These are phyloP conservation scores for Heterobasidion annosum DNA, from an alignment of 1,284 basidiomycete genomes.

Conservation along the genomic window DNA sequence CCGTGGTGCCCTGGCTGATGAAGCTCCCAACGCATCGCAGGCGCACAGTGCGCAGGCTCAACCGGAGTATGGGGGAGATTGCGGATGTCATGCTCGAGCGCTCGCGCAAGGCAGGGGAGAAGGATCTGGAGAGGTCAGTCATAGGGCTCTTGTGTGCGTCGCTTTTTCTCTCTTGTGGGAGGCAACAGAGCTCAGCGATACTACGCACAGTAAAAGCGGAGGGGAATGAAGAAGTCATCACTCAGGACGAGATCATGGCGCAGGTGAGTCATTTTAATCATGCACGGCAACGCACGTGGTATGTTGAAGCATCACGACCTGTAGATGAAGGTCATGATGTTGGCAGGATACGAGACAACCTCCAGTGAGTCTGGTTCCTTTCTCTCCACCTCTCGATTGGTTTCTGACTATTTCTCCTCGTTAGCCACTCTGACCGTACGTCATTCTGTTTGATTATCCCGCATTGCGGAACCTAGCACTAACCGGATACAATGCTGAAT, in stretches of 20 bases:
- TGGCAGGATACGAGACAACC: conserved; percentile 34
- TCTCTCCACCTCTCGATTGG: background rate
- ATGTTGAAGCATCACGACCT: conserved; percentile 8
- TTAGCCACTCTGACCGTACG: background rate
- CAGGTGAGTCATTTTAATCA: background rate
- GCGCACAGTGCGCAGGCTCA: conserved; percentile 16
- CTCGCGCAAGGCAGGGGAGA: conserved; percentile 23
- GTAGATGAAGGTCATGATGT: conserved; percentile 27
- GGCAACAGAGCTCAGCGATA: background rate
- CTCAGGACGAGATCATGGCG: background rate
- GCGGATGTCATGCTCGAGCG: conserved; percentile 37
- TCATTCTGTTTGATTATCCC: no score
- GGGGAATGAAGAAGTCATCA: conserved; percentile 15
- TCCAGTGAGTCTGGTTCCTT: conserved; percentile 21
- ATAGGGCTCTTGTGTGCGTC: background rate
- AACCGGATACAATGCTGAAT: background rate
- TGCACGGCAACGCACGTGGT: background rate
- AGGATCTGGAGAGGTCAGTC: background rate
- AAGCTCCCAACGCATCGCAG: background rate
- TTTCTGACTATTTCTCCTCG: background rate
- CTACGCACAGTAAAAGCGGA: conserved; percentile 22
- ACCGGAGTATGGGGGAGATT: conserved; percentile 32
- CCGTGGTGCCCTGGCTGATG: background rate
- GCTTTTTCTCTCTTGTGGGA: background rate
- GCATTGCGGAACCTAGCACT: no score